A percentile compares a stretch with the other conserved stretches of the same genome.
Conservation (phyloP, 495 filamentous ascomycete species). For the Extremus antarcticus region DNA sequence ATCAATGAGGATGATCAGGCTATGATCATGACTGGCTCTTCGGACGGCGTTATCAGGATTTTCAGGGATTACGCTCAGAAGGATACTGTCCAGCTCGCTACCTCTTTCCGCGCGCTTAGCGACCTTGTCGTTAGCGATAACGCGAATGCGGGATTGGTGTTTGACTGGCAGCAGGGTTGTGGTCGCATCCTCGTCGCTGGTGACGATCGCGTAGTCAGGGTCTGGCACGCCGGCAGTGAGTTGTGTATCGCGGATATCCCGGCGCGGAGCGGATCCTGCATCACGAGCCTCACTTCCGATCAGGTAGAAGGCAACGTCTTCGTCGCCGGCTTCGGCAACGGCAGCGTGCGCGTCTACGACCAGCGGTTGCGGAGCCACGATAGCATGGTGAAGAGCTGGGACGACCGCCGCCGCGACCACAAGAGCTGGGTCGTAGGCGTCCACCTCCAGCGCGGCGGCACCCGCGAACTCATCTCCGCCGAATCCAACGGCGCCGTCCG, state of each 20-base stretch:
- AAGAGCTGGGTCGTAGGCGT: slow-evolving; percentile 89
- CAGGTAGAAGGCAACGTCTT: slow-evolving; percentile 95
- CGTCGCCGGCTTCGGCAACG: slow-evolving; percentile 91
- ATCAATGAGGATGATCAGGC: slow-evolving; percentile 98
- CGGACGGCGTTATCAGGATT: slow-evolving; percentile 87
- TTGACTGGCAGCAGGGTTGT: slow-evolving; percentile 98
- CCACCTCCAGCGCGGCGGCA: slow-evolving; percentile 91
- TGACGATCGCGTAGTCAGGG: slow-evolving; percentile 86
- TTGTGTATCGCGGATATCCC: slow-evolving; percentile 89
- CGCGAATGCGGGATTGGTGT: slow-evolving; percentile 85
- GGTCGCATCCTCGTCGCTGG: slow-evolving; percentile 89
- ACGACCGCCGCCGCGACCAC: slow-evolving; percentile 86
- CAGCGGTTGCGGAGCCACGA: slow-evolving; percentile 68
- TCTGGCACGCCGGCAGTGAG: slow-evolving; percentile 92
- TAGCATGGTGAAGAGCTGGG: slow-evolving; percentile 90
- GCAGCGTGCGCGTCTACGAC: slow-evolving; percentile 91
- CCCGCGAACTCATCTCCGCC: slow-evolving; percentile 78
- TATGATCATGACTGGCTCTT: slow-evolving; percentile 84
- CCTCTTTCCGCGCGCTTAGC: slow-evolving; percentile 80
- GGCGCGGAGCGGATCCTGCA: slow-evolving; percentile 87
- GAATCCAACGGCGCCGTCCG: slow-evolving; percentile 85
- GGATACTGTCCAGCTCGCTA: slow-evolving; percentile 69
- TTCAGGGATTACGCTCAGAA: slow-evolving; percentile 78
- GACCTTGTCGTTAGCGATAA: slow-evolving; percentile 88
- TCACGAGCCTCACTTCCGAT: slow-evolving; percentile 90